Evolutionary conservation across 805 yeast species (phyloP).

Genomic region (Vanderwaltozyma polyspora): DNA sequence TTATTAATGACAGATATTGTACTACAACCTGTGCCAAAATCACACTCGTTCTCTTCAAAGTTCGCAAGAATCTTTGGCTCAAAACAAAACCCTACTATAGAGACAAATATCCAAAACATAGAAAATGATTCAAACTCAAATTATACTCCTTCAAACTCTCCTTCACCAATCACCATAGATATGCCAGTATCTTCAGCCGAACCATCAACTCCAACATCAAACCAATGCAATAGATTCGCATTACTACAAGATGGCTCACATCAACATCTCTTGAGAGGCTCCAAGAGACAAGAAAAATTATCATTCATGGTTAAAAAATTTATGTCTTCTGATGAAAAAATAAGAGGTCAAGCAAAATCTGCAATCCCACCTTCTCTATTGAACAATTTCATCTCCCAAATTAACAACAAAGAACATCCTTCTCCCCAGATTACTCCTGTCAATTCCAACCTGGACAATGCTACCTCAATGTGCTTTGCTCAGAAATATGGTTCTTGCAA

Average conservation of each 20-base stretch:
- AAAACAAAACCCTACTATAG: too few species aligned
- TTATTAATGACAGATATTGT: too few species aligned
- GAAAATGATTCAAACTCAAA: background rate
- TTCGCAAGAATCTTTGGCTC: too few species aligned
- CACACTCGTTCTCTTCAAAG: too few species aligned
- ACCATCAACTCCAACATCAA: background rate
- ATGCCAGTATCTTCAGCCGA: background rate
- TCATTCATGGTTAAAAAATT: constrained; percentile 65
- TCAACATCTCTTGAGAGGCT: constrained; percentile 65
- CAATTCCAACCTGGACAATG: background rate
- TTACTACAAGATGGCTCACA: constrained; percentile 63
- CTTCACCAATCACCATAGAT: background rate
- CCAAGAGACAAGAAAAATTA: constrained; percentile 69
- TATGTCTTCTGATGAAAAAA: constrained; percentile 54
- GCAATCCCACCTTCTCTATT: constrained; percentile 72
- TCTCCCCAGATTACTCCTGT: background rate
- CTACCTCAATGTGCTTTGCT: constrained; percentile 33
- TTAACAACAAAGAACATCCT: background rate
- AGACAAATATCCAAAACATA: background rate
- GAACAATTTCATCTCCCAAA: constrained; percentile 43
- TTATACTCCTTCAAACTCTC: background rate
- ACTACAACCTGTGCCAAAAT: too few species aligned
- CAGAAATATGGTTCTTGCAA: constrained; percentile 91
- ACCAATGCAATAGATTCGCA: constrained; percentile 32
- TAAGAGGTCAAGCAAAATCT: constrained; percentile 57